Conservation (phyloP, 2,329 filamentous ascomycete genomes). For the Penicillium paneum region DNA sequence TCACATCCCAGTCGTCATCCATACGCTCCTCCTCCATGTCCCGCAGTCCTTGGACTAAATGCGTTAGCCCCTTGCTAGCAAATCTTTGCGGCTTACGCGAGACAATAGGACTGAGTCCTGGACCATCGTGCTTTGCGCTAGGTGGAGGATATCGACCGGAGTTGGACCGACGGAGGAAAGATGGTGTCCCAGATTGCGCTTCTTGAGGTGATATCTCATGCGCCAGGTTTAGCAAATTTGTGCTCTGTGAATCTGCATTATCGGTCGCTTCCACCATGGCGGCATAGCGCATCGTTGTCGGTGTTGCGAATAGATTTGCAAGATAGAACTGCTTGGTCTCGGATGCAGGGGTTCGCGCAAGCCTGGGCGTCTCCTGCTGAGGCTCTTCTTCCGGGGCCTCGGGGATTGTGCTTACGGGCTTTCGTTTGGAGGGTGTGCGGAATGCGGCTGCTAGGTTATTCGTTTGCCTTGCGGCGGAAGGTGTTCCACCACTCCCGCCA, state of each 20-base stretch:
- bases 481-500: constrained; percentile 36
- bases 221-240: neutral
- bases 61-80: constrained; percentile 40
- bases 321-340: constrained; percentile 46
- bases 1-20: constrained; percentile 44
- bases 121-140: constrained; percentile 6
- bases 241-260: constrained; percentile 11
- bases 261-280: constrained; percentile 38
- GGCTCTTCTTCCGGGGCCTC: constrained; percentile 30
- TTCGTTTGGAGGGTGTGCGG: constrained; percentile 40
- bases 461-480: constrained; percentile 29
- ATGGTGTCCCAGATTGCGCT: constrained; percentile 36
- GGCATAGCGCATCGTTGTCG: constrained; percentile 44
- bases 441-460: constrained; percentile 27
- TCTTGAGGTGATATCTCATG: constrained; percentile 11
- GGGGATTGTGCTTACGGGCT: constrained; percentile 26
- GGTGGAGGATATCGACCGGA: constrained; percentile 27
- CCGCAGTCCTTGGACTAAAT: constrained; percentile 39
- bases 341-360: constrained; percentile 41
- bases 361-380: constrained; percentile 23
- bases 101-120: constrained; percentile 38
- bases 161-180: constrained; percentile 40
- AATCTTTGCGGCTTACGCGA: constrained; percentile 37
- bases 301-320: constrained; percentile 46
- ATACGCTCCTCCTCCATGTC: constrained; percentile 43